Evolutionary conservation across 106 monocot species (phyloP).

Genomic region (Dendrobium officinale): DNA sequence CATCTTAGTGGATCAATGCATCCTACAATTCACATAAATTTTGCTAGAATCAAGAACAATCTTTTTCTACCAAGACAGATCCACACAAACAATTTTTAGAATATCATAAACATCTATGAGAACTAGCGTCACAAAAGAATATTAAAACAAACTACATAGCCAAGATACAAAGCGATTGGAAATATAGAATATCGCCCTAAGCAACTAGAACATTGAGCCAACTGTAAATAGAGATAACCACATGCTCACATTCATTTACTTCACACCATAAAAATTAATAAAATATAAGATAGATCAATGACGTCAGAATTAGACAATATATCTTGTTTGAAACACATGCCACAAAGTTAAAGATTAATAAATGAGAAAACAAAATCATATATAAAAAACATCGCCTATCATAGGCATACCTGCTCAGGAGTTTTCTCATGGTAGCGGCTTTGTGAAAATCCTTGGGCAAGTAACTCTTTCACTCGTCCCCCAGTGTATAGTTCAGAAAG

Average conservation of each 20-base stretch:
- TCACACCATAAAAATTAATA: neutral
- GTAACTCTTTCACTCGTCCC: slow-evolving; percentile 86
- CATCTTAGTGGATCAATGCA: no score
- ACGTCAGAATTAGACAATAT: neutral
- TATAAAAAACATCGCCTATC: neutral
- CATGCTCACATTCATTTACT: neutral
- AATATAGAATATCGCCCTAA: neutral
- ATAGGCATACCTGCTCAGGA: slow-evolving; percentile 74
- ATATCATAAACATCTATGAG: neutral
- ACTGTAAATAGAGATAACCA: neutral
- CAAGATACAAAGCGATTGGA: neutral
- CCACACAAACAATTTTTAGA: no score
- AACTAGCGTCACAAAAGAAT: neutral
- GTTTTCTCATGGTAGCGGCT: slow-evolving; percentile 96
- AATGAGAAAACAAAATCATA: neutral
- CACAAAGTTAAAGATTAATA: neutral
- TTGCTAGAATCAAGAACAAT: no score
- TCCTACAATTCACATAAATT: no score
- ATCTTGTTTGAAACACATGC: neutral
- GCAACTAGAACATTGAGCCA: neutral
- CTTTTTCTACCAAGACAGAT: no score
- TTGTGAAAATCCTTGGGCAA: slow-evolving; percentile 87
- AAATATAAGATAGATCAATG: neutral
- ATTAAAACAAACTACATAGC: neutral
- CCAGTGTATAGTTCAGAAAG: slow-evolving; percentile 78